Percentiles rank a stretch among this genome's conserved stretches.
Evolutionary conservation across 805 yeast genomes (phyloP).

Genomic region (Crinitomyces ghanaensis): DNA sequence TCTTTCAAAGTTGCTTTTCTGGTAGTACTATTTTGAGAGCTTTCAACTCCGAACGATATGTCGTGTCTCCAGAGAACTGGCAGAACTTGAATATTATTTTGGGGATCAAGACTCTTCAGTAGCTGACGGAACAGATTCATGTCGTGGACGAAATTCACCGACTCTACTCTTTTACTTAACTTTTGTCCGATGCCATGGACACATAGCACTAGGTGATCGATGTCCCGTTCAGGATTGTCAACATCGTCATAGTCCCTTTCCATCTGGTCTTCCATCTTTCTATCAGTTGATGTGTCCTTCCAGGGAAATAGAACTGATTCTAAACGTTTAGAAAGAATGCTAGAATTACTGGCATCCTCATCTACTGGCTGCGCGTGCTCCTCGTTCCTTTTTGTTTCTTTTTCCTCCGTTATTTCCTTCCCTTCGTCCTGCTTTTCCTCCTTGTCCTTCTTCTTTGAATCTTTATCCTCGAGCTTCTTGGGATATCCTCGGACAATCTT

Average conservation of each 20-base stretch:
- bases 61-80: conserved; percentile 90
- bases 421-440: conserved; percentile 3
- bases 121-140: conserved; percentile 43
- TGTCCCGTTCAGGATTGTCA: conserved; percentile 21
- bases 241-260: conserved; percentile 18
- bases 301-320: conserved; percentile 2
- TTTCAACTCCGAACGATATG: conserved; percentile 19
- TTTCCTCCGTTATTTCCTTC: too few species aligned
- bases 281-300: conserved; percentile 1
- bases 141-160: conserved; percentile 79
- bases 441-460: conserved; percentile 6
- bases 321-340: too few species aligned
- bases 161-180: conserved; percentile 64
- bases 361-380: too few species aligned
- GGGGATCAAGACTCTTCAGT: conserved; percentile 3
- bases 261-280: conserved; percentile 17
- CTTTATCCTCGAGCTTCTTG: conserved; percentile 13
- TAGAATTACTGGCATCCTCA: too few species aligned
- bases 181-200: conserved; percentile 94
- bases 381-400: too few species aligned
- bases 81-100: conserved; percentile 58
- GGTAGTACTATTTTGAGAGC: conserved; percentile 9
- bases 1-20: conserved; percentile 38
- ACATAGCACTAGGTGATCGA: conserved; percentile 67
- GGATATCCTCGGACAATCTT: conserved; percentile 20